Percentiles rank a stretch among this genome's conserved stretches.
phyloP scores from a whole-genome alignment of 768 basidiomycete genomes.

The Lactarius trivialis region DNA sequence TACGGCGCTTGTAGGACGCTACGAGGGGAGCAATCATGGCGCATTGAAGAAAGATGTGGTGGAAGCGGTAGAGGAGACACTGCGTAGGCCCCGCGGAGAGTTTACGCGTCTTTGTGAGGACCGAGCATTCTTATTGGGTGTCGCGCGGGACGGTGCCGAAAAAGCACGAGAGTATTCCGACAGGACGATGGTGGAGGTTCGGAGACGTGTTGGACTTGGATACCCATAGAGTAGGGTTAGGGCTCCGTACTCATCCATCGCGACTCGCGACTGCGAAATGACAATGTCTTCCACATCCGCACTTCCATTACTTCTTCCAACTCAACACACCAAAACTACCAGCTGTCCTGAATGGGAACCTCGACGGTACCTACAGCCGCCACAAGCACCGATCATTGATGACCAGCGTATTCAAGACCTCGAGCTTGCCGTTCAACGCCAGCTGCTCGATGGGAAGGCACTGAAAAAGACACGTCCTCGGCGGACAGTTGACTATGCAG shows the following conservation, averaged over 20 bases:
- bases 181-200: constrained; percentile 61
- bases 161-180: constrained; percentile 57
- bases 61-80: constrained; percentile 60
- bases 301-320: constrained; percentile 54
- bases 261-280: background rate
- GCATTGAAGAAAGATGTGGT: constrained; percentile 68
- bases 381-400: constrained; percentile 79
- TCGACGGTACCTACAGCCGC: constrained; percentile 51
- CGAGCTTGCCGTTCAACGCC: constrained; percentile 68
- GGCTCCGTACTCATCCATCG: background rate
- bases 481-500: constrained; percentile 92
- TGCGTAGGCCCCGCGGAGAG: constrained; percentile 62
- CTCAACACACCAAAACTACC: constrained; percentile 32
- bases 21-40: constrained; percentile 52
- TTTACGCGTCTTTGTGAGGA: constrained; percentile 61
- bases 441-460: constrained; percentile 70
- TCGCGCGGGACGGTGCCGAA: constrained; percentile 58
- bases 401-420: constrained; percentile 70
- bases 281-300: constrained; percentile 1
- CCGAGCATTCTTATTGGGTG: constrained; percentile 47
- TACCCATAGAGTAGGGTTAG: background rate
- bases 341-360: constrained; percentile 71
- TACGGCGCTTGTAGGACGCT: constrained; percentile 41
- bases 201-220: constrained; percentile 53
- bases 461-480: constrained; percentile 90